These are phyloP conservation scores for Heterobasidion parviporum DNA, from an alignment of 1,284 basidiomycete genomes.

Conservation along the genomic window DNA sequence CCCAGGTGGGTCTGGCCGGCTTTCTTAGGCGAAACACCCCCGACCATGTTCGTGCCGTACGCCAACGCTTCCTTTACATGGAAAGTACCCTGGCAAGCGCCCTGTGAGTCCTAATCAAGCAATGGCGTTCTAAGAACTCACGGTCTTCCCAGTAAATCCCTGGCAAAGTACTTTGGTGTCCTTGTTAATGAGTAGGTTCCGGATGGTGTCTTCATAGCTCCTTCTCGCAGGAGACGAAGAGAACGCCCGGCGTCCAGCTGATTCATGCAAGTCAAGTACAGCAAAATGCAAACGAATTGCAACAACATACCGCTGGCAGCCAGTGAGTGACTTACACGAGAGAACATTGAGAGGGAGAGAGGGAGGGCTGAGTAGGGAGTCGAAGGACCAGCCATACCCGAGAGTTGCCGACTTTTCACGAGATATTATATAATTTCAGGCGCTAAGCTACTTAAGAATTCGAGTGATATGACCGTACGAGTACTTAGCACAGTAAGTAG, in stretches of 20 bases:
- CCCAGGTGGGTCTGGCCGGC: conserved; percentile 95
- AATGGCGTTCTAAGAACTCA: conserved; percentile 26
- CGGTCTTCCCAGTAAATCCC: conserved; percentile 97
- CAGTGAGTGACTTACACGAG: conserved; percentile 50
- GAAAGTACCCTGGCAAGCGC: conserved; percentile 80
- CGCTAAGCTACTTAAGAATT: no score
- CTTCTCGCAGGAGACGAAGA: conserved; percentile 64
- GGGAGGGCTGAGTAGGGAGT: neutral
- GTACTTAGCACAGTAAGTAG: neutral
- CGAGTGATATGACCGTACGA: no score
- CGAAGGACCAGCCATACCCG: neutral
- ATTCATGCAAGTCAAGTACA: conserved; percentile 3
- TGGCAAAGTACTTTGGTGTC: conserved; percentile 94
- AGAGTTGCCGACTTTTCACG: no score
- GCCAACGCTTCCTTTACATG: conserved; percentile 92
- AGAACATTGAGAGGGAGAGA: conserved; percentile 27
- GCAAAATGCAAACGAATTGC: neutral
- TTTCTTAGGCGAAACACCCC: conserved; percentile 96
- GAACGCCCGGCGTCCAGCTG: conserved; percentile 70
- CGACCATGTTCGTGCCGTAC: conserved; percentile 96
- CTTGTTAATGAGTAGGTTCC: conserved; percentile 89
- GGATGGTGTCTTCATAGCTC: conserved; percentile 84
- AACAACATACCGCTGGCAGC: conserved; percentile 37
- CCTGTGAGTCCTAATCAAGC: neutral
- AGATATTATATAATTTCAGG: no score